These are phyloP conservation scores for Delonix regia DNA, from an alignment of 306 rosid species.

Conservation along the genomic window DNA sequence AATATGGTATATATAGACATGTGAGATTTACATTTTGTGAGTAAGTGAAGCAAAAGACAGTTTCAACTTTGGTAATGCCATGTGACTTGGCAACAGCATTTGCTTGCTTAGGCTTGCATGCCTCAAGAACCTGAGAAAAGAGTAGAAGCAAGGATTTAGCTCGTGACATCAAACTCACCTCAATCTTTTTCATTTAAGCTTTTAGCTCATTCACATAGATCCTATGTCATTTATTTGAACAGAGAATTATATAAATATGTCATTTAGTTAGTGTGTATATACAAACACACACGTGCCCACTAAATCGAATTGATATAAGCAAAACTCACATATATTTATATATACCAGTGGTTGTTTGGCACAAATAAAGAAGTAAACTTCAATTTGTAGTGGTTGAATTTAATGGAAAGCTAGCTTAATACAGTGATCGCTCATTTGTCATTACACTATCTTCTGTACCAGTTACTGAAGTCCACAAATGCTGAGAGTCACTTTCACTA, in stretches of 20 bases:
- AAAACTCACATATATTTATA: neutral
- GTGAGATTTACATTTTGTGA: neutral
- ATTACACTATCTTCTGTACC: neutral
- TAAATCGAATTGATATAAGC: neutral
- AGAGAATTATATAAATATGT: neutral
- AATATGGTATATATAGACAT: neutral
- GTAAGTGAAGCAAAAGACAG: slow-evolving; percentile 8
- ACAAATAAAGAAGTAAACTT: neutral
- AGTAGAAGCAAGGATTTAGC: neutral
- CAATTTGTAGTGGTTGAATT: slow-evolving; percentile 8
- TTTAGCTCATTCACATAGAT: no score
- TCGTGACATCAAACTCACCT: neutral
- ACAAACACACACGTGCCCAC: neutral
- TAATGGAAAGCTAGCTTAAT: neutral
- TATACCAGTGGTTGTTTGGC: slow-evolving; percentile 6
- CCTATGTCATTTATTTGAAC: neutral
- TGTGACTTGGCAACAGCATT: neutral
- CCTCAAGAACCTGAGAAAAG: neutral
- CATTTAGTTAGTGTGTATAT: neutral
- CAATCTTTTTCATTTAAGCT: neutral
- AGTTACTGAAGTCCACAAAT: slow-evolving; percentile 5
- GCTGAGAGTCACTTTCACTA: slow-evolving; percentile 33
- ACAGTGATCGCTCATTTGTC: neutral
- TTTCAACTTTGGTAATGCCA: neutral
- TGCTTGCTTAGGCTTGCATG: neutral